These are phyloP conservation scores for Peronospora destructor DNA, from an alignment of 352 stramenopile genomes.

Conservation along the genomic window DNA sequence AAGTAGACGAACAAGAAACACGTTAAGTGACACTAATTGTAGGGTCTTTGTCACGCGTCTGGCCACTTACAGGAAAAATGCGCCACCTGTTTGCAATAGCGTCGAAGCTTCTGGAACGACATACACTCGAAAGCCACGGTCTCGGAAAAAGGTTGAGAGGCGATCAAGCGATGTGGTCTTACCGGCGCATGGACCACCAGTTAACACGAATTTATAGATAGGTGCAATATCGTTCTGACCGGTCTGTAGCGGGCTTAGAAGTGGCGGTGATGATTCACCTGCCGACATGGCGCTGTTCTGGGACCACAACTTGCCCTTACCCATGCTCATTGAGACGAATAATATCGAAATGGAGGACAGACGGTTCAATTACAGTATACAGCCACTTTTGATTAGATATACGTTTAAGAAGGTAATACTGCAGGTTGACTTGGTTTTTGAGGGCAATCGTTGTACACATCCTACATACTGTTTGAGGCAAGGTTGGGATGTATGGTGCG, in stretches of 20 bases:
- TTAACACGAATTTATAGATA: constrained; percentile 92
- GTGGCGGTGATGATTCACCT: constrained; percentile 36
- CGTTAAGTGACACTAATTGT: too few relatives aligned
- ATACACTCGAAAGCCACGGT: constrained; percentile 93
- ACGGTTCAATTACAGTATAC: too few relatives aligned
- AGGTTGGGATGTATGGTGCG: too few relatives aligned
- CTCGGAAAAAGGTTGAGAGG: constrained; percentile 86
- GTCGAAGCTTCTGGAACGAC: constrained; percentile 93
- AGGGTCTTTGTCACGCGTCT: constrained; percentile 3
- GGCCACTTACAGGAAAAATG: constrained; percentile 67
- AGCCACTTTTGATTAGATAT: too few relatives aligned
- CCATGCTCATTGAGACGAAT: not conserved
- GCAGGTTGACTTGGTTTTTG: too few relatives aligned
- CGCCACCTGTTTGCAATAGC: constrained; percentile 90
- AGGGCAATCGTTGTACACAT: too few relatives aligned
- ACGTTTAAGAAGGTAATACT: too few relatives aligned
- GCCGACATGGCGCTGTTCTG: constrained; percentile 37
- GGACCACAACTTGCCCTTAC: constrained; percentile 46
- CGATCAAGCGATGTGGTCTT: constrained; percentile 93
- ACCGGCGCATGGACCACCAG: constrained; percentile 90
- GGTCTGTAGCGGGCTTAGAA: constrained; percentile 61
- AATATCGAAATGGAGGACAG: constrained; percentile 16
- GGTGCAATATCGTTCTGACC: constrained; percentile 62
- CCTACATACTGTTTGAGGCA: too few relatives aligned
- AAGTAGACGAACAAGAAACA: constrained; percentile 4